A percentile compares a stretch with the other conserved stretches of the same genome.
phyloP scores from a whole-genome alignment of 768 basidiomycete species.

The Chalciporus pseudorubinellus region DNA sequence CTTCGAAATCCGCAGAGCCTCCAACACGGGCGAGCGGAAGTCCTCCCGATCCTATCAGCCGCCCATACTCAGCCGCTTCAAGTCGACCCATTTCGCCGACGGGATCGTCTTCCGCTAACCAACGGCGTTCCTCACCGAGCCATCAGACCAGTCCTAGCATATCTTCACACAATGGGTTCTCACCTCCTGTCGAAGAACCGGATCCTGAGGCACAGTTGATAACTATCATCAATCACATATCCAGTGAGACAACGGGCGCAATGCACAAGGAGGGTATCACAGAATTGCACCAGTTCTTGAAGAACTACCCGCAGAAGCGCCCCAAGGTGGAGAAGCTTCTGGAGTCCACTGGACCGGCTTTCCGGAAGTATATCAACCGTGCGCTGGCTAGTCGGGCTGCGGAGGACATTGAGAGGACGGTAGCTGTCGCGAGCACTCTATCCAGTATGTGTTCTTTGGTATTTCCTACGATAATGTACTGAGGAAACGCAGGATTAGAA shows the following conservation, averaged over 20 bases:
- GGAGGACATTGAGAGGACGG: constrained; percentile 78
- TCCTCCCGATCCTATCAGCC: constrained; percentile 38
- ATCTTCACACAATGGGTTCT: constrained; percentile 56
- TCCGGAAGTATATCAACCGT: constrained; percentile 87
- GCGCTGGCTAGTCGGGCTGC: constrained; percentile 86
- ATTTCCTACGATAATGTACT: background rate
- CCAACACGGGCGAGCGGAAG: constrained; percentile 22
- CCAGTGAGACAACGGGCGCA: constrained; percentile 84
- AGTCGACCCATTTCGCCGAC: constrained; percentile 74
- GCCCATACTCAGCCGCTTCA: constrained; percentile 55
- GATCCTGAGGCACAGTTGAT: constrained; percentile 85
- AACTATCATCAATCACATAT: constrained; percentile 82
- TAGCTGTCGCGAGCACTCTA: constrained; percentile 78
- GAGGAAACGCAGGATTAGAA: constrained; percentile 53
- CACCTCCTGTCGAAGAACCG: constrained; percentile 68
- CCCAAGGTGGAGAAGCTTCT: constrained; percentile 83
- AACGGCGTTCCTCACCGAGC: constrained; percentile 56
- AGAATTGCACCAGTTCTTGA: constrained; percentile 90
- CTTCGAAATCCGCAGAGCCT: constrained; percentile 41
- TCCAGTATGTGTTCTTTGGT: constrained; percentile 54
- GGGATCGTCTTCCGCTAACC: constrained; percentile 54
- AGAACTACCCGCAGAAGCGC: constrained; percentile 83
- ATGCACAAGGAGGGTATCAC: constrained; percentile 94
- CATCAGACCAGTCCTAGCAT: constrained; percentile 67
- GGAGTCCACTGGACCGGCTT: constrained; percentile 84